Conservation (phyloP, 2,329 filamentous ascomycete species). For the Fusarium sp. region DNA sequence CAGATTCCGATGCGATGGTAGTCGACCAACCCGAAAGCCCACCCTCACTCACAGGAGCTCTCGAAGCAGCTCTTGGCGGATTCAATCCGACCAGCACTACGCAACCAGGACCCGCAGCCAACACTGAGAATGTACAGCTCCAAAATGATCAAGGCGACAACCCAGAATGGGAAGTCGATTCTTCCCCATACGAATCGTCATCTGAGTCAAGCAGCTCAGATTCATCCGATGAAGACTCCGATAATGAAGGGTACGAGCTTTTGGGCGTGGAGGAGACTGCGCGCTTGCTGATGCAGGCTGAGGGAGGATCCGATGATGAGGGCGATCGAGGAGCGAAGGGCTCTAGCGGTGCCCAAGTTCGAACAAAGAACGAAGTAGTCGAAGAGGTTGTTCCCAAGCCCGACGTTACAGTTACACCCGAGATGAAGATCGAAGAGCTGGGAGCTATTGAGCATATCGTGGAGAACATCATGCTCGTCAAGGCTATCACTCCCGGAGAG, state of each 20-base stretch:
- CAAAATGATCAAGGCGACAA: slow-evolving; percentile 60
- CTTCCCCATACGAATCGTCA: slow-evolving; percentile 81
- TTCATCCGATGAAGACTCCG: slow-evolving; percentile 72
- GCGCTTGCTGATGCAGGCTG: slow-evolving; percentile 86
- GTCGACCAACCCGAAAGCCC: slow-evolving; percentile 56
- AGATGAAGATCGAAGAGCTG: slow-evolving; percentile 83
- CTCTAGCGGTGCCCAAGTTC: slow-evolving; percentile 65
- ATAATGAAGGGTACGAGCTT: slow-evolving; percentile 77
- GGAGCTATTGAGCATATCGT: slow-evolving; percentile 84
- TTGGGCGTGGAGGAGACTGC: slow-evolving; percentile 87
- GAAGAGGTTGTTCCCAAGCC: slow-evolving; percentile 80
- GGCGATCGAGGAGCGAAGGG: slow-evolving; percentile 65
- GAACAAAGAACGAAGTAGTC: slow-evolving; percentile 85
- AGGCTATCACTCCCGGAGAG: slow-evolving; percentile 83
- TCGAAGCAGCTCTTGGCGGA: slow-evolving; percentile 62
- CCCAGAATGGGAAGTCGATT: slow-evolving; percentile 89
- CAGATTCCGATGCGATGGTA: slow-evolving; percentile 55
- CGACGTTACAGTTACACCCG: slow-evolving; percentile 80
- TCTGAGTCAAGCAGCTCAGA: slow-evolving; percentile 72
- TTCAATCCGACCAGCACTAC: slow-evolving; percentile 46
- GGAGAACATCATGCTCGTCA: slow-evolving; percentile 83
- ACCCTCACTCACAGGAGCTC: slow-evolving; percentile 59
- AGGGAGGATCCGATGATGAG: slow-evolving; percentile 85
- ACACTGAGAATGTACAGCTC: slow-evolving; percentile 42
- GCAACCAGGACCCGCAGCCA: slow-evolving; percentile 31